Conservation (phyloP, 495 filamentous ascomycete species). For the Lepidopterella palustris region DNA sequence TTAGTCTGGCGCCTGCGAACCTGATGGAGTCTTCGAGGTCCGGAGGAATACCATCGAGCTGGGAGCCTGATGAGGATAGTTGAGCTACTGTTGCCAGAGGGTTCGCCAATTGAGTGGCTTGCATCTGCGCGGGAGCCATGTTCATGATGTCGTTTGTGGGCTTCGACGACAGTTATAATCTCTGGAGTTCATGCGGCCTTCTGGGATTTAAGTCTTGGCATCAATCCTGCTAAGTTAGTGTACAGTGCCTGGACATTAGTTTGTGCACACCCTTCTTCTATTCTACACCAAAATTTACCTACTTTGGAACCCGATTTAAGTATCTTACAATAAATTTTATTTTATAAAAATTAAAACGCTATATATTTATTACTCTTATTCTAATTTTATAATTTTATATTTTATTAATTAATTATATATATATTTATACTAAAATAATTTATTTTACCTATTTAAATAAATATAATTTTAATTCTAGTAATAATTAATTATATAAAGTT, state of each 20-base stretch:
- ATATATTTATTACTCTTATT: neutral
- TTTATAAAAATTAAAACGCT: neutral
- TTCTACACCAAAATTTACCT: no score
- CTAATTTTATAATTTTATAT: neutral
- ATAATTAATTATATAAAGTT: no score
- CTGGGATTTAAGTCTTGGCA: neutral
- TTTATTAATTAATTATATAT: neutral
- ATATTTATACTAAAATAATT: neutral
- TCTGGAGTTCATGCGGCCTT: neutral
- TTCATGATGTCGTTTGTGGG: neutral
- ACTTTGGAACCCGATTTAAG: no score
- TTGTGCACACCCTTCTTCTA: no score
- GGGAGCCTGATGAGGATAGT: slow-evolving; percentile 61
- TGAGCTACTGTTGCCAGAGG: slow-evolving; percentile 79
- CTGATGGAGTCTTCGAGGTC: slow-evolving; percentile 70
- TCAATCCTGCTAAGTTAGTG: neutral
- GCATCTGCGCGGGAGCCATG: neutral
- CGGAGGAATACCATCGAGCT: slow-evolving; percentile 62
- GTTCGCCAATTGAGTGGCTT: slow-evolving; percentile 57
- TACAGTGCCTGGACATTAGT: no score
- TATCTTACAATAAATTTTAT: no score
- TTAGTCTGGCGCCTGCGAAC: slow-evolving; percentile 65
- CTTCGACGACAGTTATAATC: neutral
- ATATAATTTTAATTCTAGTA: neutral
- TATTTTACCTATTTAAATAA: neutral